phyloP scores from a whole-genome alignment of 139 green algal species.

The Mesostigma viride region DNA sequence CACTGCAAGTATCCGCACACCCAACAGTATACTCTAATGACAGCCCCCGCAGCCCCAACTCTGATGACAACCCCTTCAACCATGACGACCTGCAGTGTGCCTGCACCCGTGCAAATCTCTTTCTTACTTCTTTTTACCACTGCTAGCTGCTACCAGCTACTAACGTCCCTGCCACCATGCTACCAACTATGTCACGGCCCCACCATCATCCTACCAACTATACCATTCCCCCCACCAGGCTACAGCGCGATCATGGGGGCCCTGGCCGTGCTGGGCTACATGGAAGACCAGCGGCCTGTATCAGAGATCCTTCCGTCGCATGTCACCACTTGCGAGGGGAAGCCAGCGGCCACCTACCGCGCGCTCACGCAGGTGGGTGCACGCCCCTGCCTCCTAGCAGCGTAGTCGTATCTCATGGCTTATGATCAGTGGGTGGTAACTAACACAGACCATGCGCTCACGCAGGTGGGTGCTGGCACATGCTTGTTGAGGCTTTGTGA shows the following conservation, averaged over 20 bases:
- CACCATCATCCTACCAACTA: background rate
- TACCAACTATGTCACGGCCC: background rate
- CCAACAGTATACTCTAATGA: no score
- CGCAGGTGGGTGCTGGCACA: no score
- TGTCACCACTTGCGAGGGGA: background rate
- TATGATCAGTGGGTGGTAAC: background rate
- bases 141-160: background rate
- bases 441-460: no score
- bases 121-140: slow-evolving; percentile 3
- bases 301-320: background rate
- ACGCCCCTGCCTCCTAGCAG: background rate
- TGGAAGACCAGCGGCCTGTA: background rate
- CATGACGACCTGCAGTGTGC: background rate
- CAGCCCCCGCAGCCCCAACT: no score
- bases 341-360: background rate
- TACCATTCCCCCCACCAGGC: background rate
- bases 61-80: background rate
- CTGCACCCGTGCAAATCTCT: background rate
- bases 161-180: background rate
- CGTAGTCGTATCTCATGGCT: background rate
- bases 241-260: slow-evolving; percentile 8
- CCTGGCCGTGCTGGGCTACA: background rate
- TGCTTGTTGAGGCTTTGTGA: no score
- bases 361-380: background rate
- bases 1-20: no score